Evolutionary conservation across 257 asterid genomes (phyloP), one percentile per base, ranked within the genome.

Genomic region (Solanum okadae): DNA sequence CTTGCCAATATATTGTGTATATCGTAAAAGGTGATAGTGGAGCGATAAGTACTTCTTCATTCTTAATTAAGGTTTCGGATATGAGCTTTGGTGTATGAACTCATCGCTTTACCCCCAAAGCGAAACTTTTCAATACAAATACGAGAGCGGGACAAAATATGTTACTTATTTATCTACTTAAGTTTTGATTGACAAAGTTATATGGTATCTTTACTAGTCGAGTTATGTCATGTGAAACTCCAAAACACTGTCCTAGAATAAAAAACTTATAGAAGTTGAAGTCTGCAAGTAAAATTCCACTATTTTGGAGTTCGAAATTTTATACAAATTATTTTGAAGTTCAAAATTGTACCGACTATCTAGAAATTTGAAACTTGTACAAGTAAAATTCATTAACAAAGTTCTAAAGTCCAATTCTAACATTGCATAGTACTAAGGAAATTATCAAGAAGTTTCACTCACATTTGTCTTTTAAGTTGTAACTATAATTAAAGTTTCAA

Each of bases 221-320:
- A 56, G 65, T 3, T 7, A 4, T 20, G 5, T 2, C 2, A 56
- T 3, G 11, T 20, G 25, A 56, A 56, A 7, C 12, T 56, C 2
- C 25, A 20, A 20, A 20, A 7, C 67, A 3, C 4, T 56, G 5
- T 56, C 67, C 67, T 56, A 20, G 10, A 56, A 56, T 22, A 7
- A 56, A 20, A 56, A 8, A 0, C n/a, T 56, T 56, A 56, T 56
- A 7, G 0, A 56, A 56, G 67, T 20, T 56, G 5, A 56, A 56
- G 0, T 20, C 12, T 1, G 1, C 25, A 20, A 56, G 5, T 56
- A 3, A 56, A 56, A 20, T 56, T 56, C 0, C 25, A 8, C 0
- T 20, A 20, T 56, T 0, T 56, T 56, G 25, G 2, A 56, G 12
- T 56, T 56, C 0, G 0, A 56, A 18, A 56, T 1, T 52, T 8